Evolutionary conservation across 768 basidiomycete species (phyloP), one percentile per base, ranked within the genome.

Genomic region (Boletus huronensis): DNA sequence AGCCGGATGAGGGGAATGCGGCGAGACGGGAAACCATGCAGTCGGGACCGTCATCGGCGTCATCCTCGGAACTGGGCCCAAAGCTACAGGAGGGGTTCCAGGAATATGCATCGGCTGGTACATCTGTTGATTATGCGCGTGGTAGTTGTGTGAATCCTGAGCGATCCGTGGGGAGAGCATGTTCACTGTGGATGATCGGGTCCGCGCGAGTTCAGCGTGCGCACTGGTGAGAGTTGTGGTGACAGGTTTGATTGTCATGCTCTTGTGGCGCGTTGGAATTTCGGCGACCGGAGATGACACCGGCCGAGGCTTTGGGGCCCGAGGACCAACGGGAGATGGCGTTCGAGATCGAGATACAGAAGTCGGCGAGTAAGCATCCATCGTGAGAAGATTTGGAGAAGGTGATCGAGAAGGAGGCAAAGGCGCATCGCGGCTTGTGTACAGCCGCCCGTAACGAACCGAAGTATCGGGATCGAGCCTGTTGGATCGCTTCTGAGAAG

Each of bases 271-370:
- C 11, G 64, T 63, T 1, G 67, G 69, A 14, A 58, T 66, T 42
- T 67, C 65, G 21, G 60, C 54, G 1, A 58, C 60, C 1, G 65
- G 72, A 21, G 72, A 69, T 7, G 69, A 67, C 45, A 67, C 55
- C 1, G 67, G 72, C 19, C 69, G 67, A 35, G 57, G 54, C 57
- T 55, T 72, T 49, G 51, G 69, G 14, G 76, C 68, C 5, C 82
- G 76, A 7, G 82, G 81, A 16, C 81, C 82, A 21, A 72, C 70
- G n/a, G 81, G 81, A 21, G 79, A 80, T 6, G 76, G 69, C 3
- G 79, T 74, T 40, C 77, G 73, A 45, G 76, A 72, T 41, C 75
- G 74, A 55, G 74, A 73, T 31, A 64, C 31, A 1, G 66, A 59
- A 42, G 50, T 51, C 41, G 60, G 48, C 23, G 64, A 64, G n/a